Percentiles rank a stretch among this genome's conserved stretches.
Evolutionary conservation across 495 filamentous ascomycete genomes (phyloP).

Genomic region (Pseudotulostoma volvatum): DNA sequence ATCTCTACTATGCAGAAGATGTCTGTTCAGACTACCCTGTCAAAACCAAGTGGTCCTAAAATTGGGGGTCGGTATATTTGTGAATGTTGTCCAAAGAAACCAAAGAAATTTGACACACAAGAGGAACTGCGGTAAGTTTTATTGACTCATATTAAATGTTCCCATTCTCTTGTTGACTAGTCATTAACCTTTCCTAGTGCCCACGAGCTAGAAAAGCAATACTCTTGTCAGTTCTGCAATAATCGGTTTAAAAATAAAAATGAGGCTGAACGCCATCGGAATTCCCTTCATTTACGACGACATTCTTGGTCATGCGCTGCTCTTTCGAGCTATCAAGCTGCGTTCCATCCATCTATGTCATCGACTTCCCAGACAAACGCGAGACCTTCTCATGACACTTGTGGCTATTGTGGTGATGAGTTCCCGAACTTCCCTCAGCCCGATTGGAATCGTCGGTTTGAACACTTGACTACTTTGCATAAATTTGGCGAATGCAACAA

Average conservation of each 20-base stretch:
- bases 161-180: neutral
- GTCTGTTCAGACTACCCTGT: slow-evolving; percentile 19
- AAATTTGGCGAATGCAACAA: slow-evolving; percentile 98
- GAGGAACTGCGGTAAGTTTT: slow-evolving; percentile 68
- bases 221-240: slow-evolving; percentile 76
- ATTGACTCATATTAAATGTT: neutral
- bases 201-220: slow-evolving; percentile 95
- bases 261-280: slow-evolving; percentile 93
- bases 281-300: slow-evolving; percentile 84
- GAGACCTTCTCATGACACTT: slow-evolving; percentile 48
- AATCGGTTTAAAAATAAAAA: slow-evolving; percentile 99
- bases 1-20: slow-evolving; percentile 23
- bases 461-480: slow-evolving; percentile 77
- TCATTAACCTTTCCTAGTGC: slow-evolving; percentile 21
- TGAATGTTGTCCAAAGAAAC: slow-evolving; percentile 97
- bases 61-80: slow-evolving; percentile 53
- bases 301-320: slow-evolving; percentile 97
- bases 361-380: slow-evolving; percentile 21
- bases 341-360: slow-evolving; percentile 61
- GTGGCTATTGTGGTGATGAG: slow-evolving; percentile 92
- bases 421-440: slow-evolving; percentile 54
- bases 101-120: slow-evolving; percentile 84
- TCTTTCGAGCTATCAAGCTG: slow-evolving; percentile 55
- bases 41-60: slow-evolving; percentile 19
- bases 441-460: slow-evolving; percentile 72